Evolutionary conservation across 305 asterid genomes (phyloP), one percentile per base, ranked within the genome.

Genomic region (Rubia tinctorum): DNA sequence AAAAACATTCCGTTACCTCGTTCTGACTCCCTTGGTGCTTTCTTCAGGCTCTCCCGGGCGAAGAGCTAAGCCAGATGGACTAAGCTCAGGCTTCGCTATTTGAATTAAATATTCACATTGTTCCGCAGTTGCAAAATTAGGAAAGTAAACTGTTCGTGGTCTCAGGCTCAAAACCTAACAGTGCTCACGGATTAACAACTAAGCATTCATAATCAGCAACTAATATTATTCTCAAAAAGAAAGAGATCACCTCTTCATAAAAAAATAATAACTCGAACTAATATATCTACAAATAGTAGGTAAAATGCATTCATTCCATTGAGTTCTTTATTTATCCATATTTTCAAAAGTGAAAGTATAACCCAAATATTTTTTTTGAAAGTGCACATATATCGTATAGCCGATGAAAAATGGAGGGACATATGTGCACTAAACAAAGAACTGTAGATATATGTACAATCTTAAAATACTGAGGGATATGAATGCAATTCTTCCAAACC

Each of bases 21-120:
- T 95, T 88, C 99, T 87, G 80, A 87, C 84, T 79, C 98, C 98
- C 82, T 88, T 73, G 23, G 97, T 92, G 76, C 68, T 89, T 71
- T 88, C 98, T 42, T 78, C 88, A 58, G 98, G 89, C 84, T 95
- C 99, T 73, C 99, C 99, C 30, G 81, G 65, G 11, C 97, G 97
- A 64, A 95, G 76, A 76, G 97, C 98, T 77, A 95, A 84, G 69
- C 84, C 56, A 56, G 99, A 95, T 68, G 99, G 98, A 72, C 71
- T 79, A 47, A 95, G 86, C 14, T 73, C 78, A 25, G 58, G 76
- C 83, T 88, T 86, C 22, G 97, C 91, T 86, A 82, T 87, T 78
- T 82, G 67, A 40, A 90, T 76, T 66, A 92, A 79, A 83, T 82
- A 75, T 78, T 86, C 73, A 73, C 99, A 95, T 84, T 92, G 97